phyloP scores from a whole-genome alignment of 2,329 filamentous ascomycete species.

The Acephala macrosclerotiorum region DNA sequence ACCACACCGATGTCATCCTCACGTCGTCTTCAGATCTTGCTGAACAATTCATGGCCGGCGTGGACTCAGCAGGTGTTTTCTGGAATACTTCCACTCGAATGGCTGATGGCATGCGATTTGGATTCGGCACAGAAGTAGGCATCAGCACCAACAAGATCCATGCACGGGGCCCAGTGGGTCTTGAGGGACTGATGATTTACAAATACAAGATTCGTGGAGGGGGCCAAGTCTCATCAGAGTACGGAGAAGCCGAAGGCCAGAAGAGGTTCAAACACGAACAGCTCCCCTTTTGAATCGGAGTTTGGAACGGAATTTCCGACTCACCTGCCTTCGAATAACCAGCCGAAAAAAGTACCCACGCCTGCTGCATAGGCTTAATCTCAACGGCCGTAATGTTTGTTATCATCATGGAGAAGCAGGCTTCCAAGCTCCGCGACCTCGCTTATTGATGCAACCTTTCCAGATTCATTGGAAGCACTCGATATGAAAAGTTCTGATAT shows the following conservation, averaged over 20 bases:
- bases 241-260: conserved; percentile 70
- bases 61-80: conserved; percentile 93
- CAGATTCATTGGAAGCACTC: background rate
- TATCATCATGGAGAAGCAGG: background rate
- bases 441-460: background rate
- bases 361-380: too few relatives aligned
- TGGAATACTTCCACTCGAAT: conserved; percentile 97
- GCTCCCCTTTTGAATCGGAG: conserved; percentile 34
- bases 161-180: conserved; percentile 87
- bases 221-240: conserved; percentile 83
- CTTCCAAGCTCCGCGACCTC: background rate
- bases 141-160: conserved; percentile 99
- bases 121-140: conserved; percentile 97
- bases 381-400: background rate
- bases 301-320: background rate
- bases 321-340: background rate
- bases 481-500: background rate
- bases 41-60: conserved; percentile 81
- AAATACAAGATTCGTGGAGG: conserved; percentile 90
- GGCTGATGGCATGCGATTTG: conserved; percentile 95
- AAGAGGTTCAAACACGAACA: conserved; percentile 66
- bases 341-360: background rate
- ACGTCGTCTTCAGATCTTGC: conserved; percentile 74
- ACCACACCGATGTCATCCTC: conserved; percentile 93
- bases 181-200: conserved; percentile 96